Evolutionary conservation across 257 asterid genomes (phyloP).

Genomic region (Nicotiana attenuata): DNA sequence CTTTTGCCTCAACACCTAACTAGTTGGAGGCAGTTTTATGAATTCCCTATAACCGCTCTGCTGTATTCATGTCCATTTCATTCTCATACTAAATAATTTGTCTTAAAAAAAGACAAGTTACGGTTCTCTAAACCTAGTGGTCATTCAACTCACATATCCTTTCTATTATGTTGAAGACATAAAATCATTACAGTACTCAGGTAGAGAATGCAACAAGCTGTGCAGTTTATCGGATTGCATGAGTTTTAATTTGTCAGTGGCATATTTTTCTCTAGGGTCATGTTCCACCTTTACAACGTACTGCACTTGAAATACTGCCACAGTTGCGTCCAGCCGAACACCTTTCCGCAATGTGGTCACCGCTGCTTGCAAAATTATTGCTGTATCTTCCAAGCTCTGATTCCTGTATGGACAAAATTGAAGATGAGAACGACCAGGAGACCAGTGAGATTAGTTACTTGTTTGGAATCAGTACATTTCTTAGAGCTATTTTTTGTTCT

Average conservation of each 20-base stretch:
- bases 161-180: neutral
- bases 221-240: neutral
- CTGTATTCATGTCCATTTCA: neutral
- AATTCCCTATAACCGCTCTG: neutral
- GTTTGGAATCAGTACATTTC: neutral
- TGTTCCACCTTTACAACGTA: conserved; percentile 78
- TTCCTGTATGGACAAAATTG: conserved; percentile 43
- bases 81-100: neutral
- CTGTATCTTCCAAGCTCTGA: conserved; percentile 73
- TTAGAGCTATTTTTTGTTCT: neutral
- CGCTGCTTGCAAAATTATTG: conserved; percentile 56
- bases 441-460: conserved; percentile 9
- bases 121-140: neutral
- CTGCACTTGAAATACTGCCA: conserved; percentile 73
- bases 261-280: conserved; percentile 56
- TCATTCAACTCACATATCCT: neutral
- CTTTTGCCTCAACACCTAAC: neutral
- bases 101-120: neutral
- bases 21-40: neutral
- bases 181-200: neutral
- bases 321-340: conserved; percentile 65
- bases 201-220: neutral
- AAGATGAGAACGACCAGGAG: conserved; percentile 30
- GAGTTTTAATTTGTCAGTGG: neutral
- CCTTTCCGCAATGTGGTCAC: conserved; percentile 79